phyloP scores from a whole-genome alignment of 2,329 filamentous ascomycete species.

The Nigrospora osmanthi region DNA sequence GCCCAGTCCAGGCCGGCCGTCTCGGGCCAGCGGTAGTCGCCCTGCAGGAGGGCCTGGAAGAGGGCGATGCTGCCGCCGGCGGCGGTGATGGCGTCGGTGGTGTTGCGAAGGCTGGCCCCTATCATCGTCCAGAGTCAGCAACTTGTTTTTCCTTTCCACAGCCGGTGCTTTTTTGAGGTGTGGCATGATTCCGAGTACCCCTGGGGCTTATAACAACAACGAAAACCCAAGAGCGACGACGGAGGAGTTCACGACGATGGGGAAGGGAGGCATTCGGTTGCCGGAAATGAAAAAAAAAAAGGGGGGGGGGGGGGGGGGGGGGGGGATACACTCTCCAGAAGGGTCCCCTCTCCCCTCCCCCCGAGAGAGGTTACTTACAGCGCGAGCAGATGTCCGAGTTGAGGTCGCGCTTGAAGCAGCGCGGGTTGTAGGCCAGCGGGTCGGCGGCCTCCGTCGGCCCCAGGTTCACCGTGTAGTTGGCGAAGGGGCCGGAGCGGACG shows the following conservation, averaged over 20 bases:
- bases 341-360: too few species aligned
- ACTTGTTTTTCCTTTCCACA: too few species aligned
- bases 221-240: too few species aligned
- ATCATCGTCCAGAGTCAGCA: too few species aligned
- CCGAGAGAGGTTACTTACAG: conserved; percentile 3
- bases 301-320: too few species aligned
- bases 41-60: conserved; percentile 33
- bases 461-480: conserved; percentile 29
- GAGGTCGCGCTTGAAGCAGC: conserved; percentile 33
- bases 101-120: conserved; percentile 20
- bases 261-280: too few species aligned
- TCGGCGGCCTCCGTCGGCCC: conserved; percentile 21
- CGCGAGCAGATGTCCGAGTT: conserved; percentile 21
- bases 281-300: too few species aligned
- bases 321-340: too few species aligned
- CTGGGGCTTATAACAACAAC: too few species aligned
- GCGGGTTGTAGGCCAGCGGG: conserved; percentile 28
- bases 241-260: too few species aligned
- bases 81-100: conserved; percentile 25
- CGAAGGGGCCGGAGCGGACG: conserved; percentile 36
- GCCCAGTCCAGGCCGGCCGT: conserved; percentile 16
- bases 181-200: too few species aligned
- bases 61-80: conserved; percentile 22
- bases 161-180: too few species aligned
- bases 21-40: conserved; percentile 21